Evolutionary conservation across 768 basidiomycete species (phyloP).

Genomic region (Psilocybe azurescens): DNA sequence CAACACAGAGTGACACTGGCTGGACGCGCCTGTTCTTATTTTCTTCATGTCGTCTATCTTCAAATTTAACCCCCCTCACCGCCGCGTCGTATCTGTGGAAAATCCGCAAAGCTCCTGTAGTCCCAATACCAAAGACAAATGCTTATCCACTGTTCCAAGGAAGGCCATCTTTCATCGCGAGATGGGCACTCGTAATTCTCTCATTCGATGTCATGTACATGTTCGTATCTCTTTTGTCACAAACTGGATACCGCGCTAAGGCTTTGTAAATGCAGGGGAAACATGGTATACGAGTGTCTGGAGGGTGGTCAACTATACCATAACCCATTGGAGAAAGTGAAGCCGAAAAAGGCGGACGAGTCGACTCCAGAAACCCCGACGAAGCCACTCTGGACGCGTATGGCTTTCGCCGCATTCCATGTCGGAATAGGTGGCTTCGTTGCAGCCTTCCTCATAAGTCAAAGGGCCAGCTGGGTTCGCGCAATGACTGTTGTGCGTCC

Average conservation of each 20-base stretch:
- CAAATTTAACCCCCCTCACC: constrained; percentile 14
- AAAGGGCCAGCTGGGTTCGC: constrained; percentile 17
- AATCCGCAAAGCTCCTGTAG: constrained; percentile 6
- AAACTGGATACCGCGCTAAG: not conserved
- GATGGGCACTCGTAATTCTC: constrained; percentile 10
- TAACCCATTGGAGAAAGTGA: constrained; percentile 7
- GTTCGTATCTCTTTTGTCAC: constrained; percentile 1
- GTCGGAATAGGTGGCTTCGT: constrained; percentile 12
- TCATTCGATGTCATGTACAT: constrained; percentile 18
- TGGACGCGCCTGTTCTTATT: constrained; percentile 1
- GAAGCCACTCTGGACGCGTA: constrained; percentile 10
- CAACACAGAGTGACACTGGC: not conserved
- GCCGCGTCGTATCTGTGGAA: constrained; percentile 10
- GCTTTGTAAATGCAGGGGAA: not conserved
- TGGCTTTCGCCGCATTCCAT: constrained; percentile 14
- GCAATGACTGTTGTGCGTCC: constrained; percentile 14
- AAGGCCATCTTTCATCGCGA: constrained; percentile 10
- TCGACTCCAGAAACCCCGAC: not conserved
- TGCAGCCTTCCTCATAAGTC: constrained; percentile 14
- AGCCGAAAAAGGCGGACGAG: constrained; percentile 1
- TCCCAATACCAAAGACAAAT: constrained; percentile 10
- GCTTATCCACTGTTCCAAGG: constrained; percentile 11
- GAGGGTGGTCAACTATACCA: constrained; percentile 11
- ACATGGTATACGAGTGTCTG: constrained; percentile 14
- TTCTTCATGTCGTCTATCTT: constrained; percentile 13